Evolutionary conservation across 169 alveolate species (phyloP).

Genomic region (Plasmodium knowlesi): DNA sequence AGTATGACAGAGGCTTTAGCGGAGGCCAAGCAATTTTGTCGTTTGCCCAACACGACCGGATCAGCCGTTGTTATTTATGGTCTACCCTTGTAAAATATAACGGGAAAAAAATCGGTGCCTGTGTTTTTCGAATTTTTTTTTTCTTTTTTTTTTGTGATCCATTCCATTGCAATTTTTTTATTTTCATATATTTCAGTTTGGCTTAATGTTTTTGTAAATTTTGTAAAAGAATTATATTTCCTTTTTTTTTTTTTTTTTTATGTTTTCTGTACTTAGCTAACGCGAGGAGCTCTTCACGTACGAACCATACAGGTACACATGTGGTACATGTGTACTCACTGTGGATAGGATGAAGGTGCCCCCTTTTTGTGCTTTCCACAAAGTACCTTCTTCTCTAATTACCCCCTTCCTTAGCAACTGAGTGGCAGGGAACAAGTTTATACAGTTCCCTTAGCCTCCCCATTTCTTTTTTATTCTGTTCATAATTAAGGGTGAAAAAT

Average conservation of each 20-base stretch:
- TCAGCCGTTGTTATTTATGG: constrained; percentile 80
- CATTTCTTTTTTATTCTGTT: not conserved
- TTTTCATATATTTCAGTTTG: constrained; percentile 5
- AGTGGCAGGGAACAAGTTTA: not conserved
- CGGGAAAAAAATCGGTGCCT: not conserved
- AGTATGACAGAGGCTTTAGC: constrained; percentile 78
- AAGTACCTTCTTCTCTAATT: not conserved
- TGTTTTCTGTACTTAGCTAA: not conserved
- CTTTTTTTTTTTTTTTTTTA: not conserved
- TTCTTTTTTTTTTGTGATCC: not conserved
- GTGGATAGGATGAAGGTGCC: not conserved
- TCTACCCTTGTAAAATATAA: constrained; percentile 73
- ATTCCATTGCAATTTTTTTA: not conserved
- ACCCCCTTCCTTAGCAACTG: not conserved
- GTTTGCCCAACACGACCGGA: constrained; percentile 80
- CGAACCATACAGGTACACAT: not conserved
- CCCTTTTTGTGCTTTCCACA: not conserved
- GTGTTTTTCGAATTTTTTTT: not conserved
- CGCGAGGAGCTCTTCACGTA: not conserved
- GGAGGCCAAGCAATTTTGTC: constrained; percentile 81
- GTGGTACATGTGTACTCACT: not conserved
- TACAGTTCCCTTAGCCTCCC: not conserved
- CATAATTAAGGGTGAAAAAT: not conserved
- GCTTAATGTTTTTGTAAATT: not conserved
- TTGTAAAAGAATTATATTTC: not conserved